Evolutionary conservation across 2,329 filamentous ascomycete species (phyloP), one percentile per base, ranked within the genome.

Genomic region (Chlorencoelia australis): DNA sequence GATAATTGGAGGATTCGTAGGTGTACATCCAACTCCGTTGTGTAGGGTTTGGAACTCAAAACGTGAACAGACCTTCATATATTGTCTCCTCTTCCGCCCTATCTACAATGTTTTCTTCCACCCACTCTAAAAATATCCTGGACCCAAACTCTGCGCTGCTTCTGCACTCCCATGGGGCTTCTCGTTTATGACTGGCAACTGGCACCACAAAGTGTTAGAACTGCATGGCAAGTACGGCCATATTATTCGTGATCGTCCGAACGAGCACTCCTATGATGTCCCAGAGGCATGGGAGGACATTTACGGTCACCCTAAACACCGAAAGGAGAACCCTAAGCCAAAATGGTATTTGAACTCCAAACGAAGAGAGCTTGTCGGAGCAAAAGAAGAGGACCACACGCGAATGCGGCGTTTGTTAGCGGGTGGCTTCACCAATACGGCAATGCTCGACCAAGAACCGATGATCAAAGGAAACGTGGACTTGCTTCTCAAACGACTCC

Each of bases 171-270:
- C 35, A 5, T 26, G 30, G 3, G n/a, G 6, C 5, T 19, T 15
- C 5, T 10, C 21, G 5, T 20, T 37, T 4, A 31, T 26, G 4
- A 8, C 14, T 8, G 20, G 16, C 11, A 31, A 13, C 13, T 13
- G 24, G 5, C 19, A 30, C 3, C 33, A 38, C 5, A 19, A 33
- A 9, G 16, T 33, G 7, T 13, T 21, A 10, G 22, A 28, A 2
- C 56, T 68, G 2, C 64, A 67, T 51, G 45, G 48, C 5, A 59
- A 56, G 43, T 65, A 67, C 45, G 64, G 64, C 4, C 62, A 63
- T 13, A 44, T 69, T 5, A 63, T 69, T 35, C 61, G 66, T 9
- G 64, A 68, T 32, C 62, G 60, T 2, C 66, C 66, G 7, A 55
- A 67, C 44, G 65, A 68, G 49, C 55, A 69, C 3, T 68, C 65